Evolutionary conservation across 148 eudicot species (phyloP).

Genomic region (Cornus suecica): DNA sequence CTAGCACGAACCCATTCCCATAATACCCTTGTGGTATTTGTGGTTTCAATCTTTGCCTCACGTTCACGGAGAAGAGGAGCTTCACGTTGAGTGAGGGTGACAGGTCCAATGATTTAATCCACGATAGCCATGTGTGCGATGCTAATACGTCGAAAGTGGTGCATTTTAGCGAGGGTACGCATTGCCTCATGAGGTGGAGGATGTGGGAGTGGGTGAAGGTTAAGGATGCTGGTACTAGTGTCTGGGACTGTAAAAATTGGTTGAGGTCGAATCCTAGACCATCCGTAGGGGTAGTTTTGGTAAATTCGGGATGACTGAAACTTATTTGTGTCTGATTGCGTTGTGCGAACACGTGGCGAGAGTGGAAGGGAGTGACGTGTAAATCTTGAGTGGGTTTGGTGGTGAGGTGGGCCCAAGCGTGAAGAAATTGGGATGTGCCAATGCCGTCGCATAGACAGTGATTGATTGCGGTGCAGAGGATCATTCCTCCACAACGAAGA

Average conservation of each 20-base stretch:
- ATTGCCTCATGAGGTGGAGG: constrained; percentile 53
- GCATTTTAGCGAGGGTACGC: constrained; percentile 68
- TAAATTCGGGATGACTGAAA: constrained; percentile 48
- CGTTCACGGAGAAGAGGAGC: constrained; percentile 71
- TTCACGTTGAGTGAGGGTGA: constrained; percentile 42
- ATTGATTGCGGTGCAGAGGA: constrained; percentile 70
- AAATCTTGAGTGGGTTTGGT: constrained; percentile 30
- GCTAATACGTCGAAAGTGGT: constrained; percentile 84
- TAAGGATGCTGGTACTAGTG: constrained; percentile 54
- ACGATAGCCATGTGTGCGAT: constrained; percentile 86
- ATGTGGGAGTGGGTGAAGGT: constrained; percentile 57
- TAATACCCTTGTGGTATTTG: constrained; percentile 62
- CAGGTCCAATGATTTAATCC: constrained; percentile 60
- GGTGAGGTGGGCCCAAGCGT: constrained; percentile 80
- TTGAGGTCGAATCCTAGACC: constrained; percentile 22
- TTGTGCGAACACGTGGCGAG: constrained; percentile 63
- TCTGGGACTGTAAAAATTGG: constrained; percentile 59
- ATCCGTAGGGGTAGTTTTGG: constrained; percentile 22
- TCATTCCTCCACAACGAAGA: constrained; percentile 83
- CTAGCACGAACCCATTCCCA: constrained; percentile 86
- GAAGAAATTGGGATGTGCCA: constrained; percentile 87
- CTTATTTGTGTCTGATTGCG: constrained; percentile 42
- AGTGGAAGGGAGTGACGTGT: constrained; percentile 56
- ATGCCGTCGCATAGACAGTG: constrained; percentile 90
- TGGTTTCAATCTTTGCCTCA: constrained; percentile 45